Evolutionary conservation across 2,329 filamentous ascomycete genomes (phyloP).

Genomic region (Cladophialophora exuberans): DNA sequence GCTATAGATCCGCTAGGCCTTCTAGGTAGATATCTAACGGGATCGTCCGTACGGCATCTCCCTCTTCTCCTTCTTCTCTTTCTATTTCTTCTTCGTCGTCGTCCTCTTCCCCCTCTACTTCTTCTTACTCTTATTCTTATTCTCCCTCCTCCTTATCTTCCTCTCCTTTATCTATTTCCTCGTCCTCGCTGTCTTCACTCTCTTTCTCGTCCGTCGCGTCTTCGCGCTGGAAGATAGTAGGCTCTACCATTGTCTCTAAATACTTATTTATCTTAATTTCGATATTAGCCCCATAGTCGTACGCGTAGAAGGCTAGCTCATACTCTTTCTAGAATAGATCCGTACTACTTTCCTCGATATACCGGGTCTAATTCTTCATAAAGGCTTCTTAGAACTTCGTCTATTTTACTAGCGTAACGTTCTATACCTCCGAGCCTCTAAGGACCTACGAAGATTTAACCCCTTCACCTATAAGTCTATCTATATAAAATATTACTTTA

Average conservation of each 20-base stretch:
- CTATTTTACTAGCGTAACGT: neutral
- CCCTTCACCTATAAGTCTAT: neutral
- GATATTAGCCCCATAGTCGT: neutral
- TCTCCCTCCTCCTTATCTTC: no score
- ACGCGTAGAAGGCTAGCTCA: neutral
- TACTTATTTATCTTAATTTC: neutral
- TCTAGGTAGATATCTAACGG: neutral
- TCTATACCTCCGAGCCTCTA: neutral
- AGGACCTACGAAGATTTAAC: neutral
- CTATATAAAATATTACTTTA: neutral
- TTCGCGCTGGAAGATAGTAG: neutral
- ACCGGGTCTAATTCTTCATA: neutral
- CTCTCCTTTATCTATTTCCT: no score
- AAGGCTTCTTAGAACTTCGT: neutral
- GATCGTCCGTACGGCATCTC: neutral
- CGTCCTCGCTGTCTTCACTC: no score
- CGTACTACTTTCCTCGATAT: neutral
- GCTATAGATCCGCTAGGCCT: neutral
- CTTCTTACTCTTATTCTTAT: no score
- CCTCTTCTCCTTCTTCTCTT: no score
- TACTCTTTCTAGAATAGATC: neutral
- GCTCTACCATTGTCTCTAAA: neutral
- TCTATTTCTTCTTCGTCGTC: no score
- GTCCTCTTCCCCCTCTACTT: no score
- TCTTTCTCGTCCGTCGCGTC: neutral